Percentiles rank a stretch among this genome's conserved stretches.
Evolutionary conservation across 805 yeast species (phyloP).

Genomic region (Ogataea zsoltii): DNA sequence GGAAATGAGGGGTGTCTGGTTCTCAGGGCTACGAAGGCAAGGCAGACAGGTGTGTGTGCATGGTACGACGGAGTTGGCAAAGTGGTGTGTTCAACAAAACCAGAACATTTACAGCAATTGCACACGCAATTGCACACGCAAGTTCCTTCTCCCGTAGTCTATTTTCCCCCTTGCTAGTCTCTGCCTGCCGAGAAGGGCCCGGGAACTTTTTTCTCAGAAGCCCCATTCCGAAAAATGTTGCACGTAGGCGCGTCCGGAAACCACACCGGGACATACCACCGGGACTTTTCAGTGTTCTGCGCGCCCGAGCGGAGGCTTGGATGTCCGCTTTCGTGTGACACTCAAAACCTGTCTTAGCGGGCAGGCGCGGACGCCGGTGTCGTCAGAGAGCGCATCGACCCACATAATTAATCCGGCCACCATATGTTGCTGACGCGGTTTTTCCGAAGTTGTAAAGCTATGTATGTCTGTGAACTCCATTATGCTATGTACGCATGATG

Average conservation of each 20-base stretch:
- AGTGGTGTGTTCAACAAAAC: too few relatives aligned
- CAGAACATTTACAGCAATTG: too few relatives aligned
- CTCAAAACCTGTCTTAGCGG: slow-evolving; percentile 1
- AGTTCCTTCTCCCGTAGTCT: slow-evolving; percentile 5
- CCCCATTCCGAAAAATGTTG: too few relatives aligned
- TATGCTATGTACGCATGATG: slow-evolving; percentile 2
- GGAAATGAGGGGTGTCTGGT: background rate
- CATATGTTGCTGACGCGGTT: background rate
- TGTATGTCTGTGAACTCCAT: background rate
- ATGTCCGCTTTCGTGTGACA: background rate
- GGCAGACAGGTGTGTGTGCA: too few relatives aligned
- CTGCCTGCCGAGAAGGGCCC: slow-evolving; percentile 3
- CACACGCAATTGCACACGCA: too few relatives aligned
- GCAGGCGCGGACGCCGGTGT: background rate
- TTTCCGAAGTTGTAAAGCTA: background rate
- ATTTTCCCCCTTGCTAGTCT: slow-evolving; percentile 4
- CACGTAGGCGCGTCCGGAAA: background rate
- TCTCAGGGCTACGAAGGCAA: too few relatives aligned
- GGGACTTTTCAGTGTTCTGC: too few relatives aligned
- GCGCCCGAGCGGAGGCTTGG: too few relatives aligned
- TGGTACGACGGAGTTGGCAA: too few relatives aligned
- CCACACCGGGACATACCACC: background rate
- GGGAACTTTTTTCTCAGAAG: background rate
- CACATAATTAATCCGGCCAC: slow-evolving; percentile 1
- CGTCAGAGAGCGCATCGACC: background rate